Base-by-base conservation (phyloP, 306 rosid genomes). In the Malus sylvestris region DNA sequence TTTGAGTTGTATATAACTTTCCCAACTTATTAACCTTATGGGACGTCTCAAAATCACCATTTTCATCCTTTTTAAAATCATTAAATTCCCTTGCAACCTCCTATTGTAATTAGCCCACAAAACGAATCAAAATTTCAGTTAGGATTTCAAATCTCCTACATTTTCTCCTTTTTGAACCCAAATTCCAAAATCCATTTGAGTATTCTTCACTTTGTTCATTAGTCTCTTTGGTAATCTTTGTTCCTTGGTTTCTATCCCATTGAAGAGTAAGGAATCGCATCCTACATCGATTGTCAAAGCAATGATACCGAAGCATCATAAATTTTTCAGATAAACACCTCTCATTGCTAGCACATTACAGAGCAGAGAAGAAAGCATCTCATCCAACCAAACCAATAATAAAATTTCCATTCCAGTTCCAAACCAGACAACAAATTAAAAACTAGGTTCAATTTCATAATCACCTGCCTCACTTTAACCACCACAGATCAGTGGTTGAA, bases 401-500 rank as follows among this genome's bases (percentile, higher is more conserved):
- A 5, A 19, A 67, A 38, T 33, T 35, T 66, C n/a, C 49, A 44
- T 35, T 35, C 11, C 25, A 5, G 4, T 35, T 66, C 44, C 27
- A 4, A 35, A 66, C 38, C 53, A 67, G 16, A 2, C 14, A 66
- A 40, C 12, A n/a, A 38, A 67, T 19, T 6, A 66, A 42, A 23
- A 11, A 63, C n/a, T 30, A 16, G 19, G 6, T 38, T 20, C 53
- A 40, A 3, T 58, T 10, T 15, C 68, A 73, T 38, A 52, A 13
- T 25, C 46, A 8, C 52, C 14, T 42, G 9, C 60, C 29, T 71
- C 78, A 46, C 15, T 58, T 67, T 13, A 81, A 49, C 78, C 78
- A 76, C 60, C 81, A 67, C 12, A 81, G 78, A 11, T 67, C 85
- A 51, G 79, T 81, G 66, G 85, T 81, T 35, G 81, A 77, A 72